Conservation (phyloP, 305 asterid species). For the Fraxinus platypoda region DNA sequence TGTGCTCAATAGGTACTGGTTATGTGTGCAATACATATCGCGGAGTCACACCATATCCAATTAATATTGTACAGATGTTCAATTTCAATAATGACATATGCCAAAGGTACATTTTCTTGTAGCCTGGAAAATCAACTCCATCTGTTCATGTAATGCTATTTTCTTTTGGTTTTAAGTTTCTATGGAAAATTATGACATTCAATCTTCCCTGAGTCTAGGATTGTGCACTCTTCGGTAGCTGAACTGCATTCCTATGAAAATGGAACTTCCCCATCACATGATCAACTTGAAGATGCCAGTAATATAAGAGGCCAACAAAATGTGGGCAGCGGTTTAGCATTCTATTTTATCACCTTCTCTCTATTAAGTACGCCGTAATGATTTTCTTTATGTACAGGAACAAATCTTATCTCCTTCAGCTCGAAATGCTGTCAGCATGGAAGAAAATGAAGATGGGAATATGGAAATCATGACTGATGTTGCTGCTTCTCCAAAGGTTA, state of each 20-base stretch:
- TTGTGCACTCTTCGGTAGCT: constrained; percentile 57
- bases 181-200: constrained; percentile 9
- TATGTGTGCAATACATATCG: constrained; percentile 75
- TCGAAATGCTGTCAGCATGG: constrained; percentile 26
- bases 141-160: constrained; percentile 10
- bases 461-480: constrained; percentile 35
- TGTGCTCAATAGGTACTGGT: constrained; percentile 62
- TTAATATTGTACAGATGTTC: constrained; percentile 76
- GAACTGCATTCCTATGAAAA: constrained; percentile 45
- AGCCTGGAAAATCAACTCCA: not conserved
- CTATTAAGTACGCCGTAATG: not conserved
- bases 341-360: not conserved
- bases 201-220: constrained; percentile 43
- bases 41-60: constrained; percentile 55
- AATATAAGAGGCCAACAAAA: constrained; percentile 29
- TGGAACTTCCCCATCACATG: constrained; percentile 35
- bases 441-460: constrained; percentile 35
- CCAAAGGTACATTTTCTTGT: constrained; percentile 55
- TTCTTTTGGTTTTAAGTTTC: not conserved
- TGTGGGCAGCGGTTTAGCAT: constrained; percentile 31
- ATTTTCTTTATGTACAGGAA: constrained; percentile 40
- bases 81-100: constrained; percentile 70
- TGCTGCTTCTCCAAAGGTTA: constrained; percentile 40
- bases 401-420: constrained; percentile 33
- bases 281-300: constrained; percentile 41